These are phyloP conservation scores for Salix koriyanagi DNA, from an alignment of 345 rosid genomes.

Conservation along the genomic window DNA sequence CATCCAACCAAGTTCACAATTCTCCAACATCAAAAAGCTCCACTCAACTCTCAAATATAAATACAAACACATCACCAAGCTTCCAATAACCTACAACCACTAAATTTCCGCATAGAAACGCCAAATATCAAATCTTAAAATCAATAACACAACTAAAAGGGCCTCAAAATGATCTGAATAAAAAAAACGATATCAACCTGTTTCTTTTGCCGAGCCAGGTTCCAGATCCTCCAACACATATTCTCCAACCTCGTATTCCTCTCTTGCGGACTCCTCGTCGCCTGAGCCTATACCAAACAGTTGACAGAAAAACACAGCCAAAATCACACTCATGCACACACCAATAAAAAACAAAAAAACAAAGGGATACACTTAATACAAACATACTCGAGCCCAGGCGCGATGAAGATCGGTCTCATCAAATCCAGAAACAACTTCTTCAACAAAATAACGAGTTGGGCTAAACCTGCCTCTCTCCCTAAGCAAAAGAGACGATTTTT, in stretches of 20 bases:
- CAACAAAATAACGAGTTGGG: slow-evolving; percentile 96
- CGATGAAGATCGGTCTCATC: slow-evolving; percentile 98
- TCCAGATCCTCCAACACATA: slow-evolving; percentile 99
- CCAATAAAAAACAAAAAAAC: not conserved
- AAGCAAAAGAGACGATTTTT: slow-evolving; percentile 72
- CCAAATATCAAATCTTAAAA: not conserved
- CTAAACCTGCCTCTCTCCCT: slow-evolving; percentile 93
- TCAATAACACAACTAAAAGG: not conserved
- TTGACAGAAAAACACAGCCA: not conserved
- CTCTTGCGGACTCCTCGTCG: slow-evolving; percentile 97
- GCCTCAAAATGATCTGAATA: not conserved
- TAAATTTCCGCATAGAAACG: not conserved
- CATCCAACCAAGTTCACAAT: not conserved
- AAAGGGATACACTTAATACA: not conserved
- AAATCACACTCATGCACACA: not conserved
- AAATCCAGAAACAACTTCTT: slow-evolving; percentile 90
- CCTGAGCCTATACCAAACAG: slow-evolving; percentile 57
- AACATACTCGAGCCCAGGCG: slow-evolving; percentile 65
- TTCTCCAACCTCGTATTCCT: slow-evolving; percentile 97
- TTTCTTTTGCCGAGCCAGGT: slow-evolving; percentile 97
- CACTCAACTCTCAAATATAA: not conserved
- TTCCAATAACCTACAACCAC: not conserved
- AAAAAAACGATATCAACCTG: slow-evolving; percentile 45
- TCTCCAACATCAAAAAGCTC: not conserved
- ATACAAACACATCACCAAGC: not conserved